These are phyloP conservation scores for Nitzschia sp. DNA, from an alignment of 108 stramenopile species.

Conservation along the genomic window DNA sequence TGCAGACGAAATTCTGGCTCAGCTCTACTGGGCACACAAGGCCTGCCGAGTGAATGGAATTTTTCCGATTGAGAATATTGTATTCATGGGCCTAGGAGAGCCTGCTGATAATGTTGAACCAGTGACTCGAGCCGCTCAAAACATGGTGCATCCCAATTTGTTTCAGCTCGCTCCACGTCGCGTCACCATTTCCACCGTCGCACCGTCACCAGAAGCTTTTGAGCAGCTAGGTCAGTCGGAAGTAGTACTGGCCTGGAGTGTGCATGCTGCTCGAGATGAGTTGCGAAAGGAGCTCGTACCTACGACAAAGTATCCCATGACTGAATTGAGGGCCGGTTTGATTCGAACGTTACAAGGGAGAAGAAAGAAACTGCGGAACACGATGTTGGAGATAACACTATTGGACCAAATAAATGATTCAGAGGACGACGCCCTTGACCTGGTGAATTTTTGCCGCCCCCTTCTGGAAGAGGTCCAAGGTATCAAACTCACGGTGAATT, in stretches of 20 bases:
- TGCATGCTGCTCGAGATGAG: constrained; percentile 71
- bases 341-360: constrained; percentile 48
- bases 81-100: constrained; percentile 92
- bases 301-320: constrained; percentile 73
- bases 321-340: constrained; percentile 64
- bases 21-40: constrained; percentile 66
- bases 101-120: constrained; percentile 66
- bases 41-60: constrained; percentile 38
- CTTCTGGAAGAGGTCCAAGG: constrained; percentile 47
- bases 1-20: constrained; percentile 74
- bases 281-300: constrained; percentile 73
- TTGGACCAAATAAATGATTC: constrained; percentile 85
- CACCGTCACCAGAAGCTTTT: constrained; percentile 62
- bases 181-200: constrained; percentile 87
- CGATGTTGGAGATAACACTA: constrained; percentile 82
- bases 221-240: constrained; percentile 35
- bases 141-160: constrained; percentile 43
- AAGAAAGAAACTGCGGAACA: constrained; percentile 37
- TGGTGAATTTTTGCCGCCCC: constrained; percentile 71
- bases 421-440: constrained; percentile 64
- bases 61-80: constrained; percentile 62
- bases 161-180: constrained; percentile 58
- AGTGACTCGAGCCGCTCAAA: constrained; percentile 48
- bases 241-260: constrained; percentile 77
- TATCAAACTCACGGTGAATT: constrained; percentile 74